Evolutionary conservation across 768 basidiomycete genomes (phyloP).

Genomic region (Krasilnikovozyma curviuscula): DNA sequence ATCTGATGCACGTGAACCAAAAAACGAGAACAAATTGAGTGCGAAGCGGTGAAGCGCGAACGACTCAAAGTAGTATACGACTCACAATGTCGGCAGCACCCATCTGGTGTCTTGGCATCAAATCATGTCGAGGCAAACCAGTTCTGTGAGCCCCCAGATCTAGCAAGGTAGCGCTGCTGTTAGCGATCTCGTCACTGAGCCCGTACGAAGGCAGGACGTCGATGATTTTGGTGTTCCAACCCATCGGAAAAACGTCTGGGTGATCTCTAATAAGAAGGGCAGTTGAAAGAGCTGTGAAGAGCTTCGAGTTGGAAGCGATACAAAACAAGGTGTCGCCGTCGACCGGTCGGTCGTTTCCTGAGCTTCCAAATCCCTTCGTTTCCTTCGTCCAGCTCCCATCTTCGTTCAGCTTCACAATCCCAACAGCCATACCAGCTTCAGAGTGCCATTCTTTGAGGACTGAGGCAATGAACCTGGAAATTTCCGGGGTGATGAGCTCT

Average conservation of each 20-base stretch:
- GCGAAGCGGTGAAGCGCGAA: neutral
- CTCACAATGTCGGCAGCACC: neutral
- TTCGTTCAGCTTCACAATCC: too few relatives aligned
- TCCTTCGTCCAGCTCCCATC: too few relatives aligned
- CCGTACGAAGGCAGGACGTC: constrained; percentile 19
- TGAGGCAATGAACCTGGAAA: too few relatives aligned
- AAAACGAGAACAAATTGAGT: neutral
- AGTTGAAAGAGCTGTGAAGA: constrained; percentile 17
- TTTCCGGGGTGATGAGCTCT: too few relatives aligned
- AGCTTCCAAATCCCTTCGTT: too few relatives aligned
- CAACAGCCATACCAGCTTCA: too few relatives aligned
- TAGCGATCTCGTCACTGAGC: constrained; percentile 17
- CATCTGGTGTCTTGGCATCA: neutral
- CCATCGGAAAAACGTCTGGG: constrained; percentile 11
- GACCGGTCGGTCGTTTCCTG: too few relatives aligned
- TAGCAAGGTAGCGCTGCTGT: constrained; percentile 15
- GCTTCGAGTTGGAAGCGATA: constrained; percentile 23
- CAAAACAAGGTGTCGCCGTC: constrained; percentile 17
- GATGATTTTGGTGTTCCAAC: constrained; percentile 19
- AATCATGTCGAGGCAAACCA: constrained; percentile 20
- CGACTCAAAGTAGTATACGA: neutral
- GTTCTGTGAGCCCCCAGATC: constrained; percentile 18
- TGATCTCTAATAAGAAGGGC: constrained; percentile 19
- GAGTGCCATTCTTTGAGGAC: too few relatives aligned
- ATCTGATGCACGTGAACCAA: too few relatives aligned